These are phyloP conservation scores for Phanerodontia chrysosporium DNA, from an alignment of 768 basidiomycete species.

Conservation along the genomic window DNA sequence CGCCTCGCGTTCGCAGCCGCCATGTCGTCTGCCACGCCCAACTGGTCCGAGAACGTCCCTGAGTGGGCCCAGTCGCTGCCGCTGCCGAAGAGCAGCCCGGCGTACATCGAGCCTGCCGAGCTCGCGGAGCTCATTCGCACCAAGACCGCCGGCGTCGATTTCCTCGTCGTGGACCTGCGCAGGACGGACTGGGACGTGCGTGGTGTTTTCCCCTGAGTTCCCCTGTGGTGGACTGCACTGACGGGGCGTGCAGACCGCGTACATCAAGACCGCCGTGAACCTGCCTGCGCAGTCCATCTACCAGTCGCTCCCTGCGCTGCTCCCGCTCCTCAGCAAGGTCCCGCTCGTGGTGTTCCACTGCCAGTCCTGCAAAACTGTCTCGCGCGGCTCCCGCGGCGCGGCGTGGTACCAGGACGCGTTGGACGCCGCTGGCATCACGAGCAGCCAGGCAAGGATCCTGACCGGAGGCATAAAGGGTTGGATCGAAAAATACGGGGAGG, in stretches of 20 bases:
- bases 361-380: constrained; percentile 15
- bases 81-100: constrained; percentile 15
- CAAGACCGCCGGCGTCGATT: constrained; percentile 19
- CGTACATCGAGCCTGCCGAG: constrained; percentile 17
- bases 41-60: constrained; percentile 8
- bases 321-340: constrained; percentile 25
- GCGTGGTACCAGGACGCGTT: constrained; percentile 23
- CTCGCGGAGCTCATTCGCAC: constrained; percentile 23
- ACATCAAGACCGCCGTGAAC: constrained; percentile 36
- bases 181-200: constrained; percentile 35
- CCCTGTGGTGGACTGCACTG: not conserved
- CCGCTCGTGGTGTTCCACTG: constrained; percentile 26
- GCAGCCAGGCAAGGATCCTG: constrained; percentile 17
- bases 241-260: constrained; percentile 10
- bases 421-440: constrained; percentile 12
- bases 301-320: constrained; percentile 29
- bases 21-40: not conserved
- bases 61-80: constrained; percentile 18
- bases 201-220: not conserved
- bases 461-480: constrained; percentile 24
- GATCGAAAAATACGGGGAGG: constrained; percentile 17
- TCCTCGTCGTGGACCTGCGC: constrained; percentile 34
- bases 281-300: constrained; percentile 42
- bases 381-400: constrained; percentile 19
- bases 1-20: too few relatives aligned